Evolutionary conservation across 129 eudicot species (phyloP).

Genomic region (Oenanthe sinensis): DNA sequence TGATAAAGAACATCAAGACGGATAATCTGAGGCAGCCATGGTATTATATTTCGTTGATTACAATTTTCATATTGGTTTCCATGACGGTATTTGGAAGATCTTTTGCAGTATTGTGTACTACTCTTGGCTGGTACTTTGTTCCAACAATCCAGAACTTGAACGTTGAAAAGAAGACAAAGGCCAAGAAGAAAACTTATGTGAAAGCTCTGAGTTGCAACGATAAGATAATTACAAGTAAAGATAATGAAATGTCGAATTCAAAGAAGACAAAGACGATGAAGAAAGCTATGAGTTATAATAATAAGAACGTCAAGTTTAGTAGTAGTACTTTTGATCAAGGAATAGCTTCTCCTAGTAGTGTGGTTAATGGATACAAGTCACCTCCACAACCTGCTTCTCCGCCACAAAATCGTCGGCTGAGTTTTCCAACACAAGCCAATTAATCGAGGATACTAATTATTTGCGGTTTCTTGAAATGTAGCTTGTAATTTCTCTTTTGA

Average conservation of each 20-base stretch:
- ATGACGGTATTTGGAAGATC: slow-evolving; percentile 38
- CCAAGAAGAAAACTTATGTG: slow-evolving; percentile 16
- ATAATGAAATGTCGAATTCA: not conserved
- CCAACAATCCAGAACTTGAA: slow-evolving; percentile 19
- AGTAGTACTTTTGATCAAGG: not conserved
- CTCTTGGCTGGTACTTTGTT: slow-evolving; percentile 45
- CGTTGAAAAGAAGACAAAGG: slow-evolving; percentile 15
- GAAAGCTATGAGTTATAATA: slow-evolving; percentile 9
- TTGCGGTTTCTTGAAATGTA: not conserved
- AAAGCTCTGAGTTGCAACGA: slow-evolving; percentile 3
- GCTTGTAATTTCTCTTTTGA: not conserved
- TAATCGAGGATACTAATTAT: not conserved
- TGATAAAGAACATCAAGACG: not conserved
- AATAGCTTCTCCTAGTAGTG: slow-evolving; percentile 9
- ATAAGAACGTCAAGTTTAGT: not conserved
- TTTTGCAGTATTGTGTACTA: slow-evolving; percentile 36
- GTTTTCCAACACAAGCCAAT: not conserved
- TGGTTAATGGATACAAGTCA: slow-evolving; percentile 3
- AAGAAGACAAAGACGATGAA: slow-evolving; percentile 20
- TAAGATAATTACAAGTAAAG: not conserved
- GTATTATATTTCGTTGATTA: slow-evolving; percentile 28
- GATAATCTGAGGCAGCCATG: slow-evolving; percentile 28
- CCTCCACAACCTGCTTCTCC: not conserved
- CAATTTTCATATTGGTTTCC: slow-evolving; percentile 37
- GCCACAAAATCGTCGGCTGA: not conserved